Evolutionary conservation across 192 early-diverging fungal species (phyloP).

Genomic region (Pecoramyces ruminantium): DNA sequence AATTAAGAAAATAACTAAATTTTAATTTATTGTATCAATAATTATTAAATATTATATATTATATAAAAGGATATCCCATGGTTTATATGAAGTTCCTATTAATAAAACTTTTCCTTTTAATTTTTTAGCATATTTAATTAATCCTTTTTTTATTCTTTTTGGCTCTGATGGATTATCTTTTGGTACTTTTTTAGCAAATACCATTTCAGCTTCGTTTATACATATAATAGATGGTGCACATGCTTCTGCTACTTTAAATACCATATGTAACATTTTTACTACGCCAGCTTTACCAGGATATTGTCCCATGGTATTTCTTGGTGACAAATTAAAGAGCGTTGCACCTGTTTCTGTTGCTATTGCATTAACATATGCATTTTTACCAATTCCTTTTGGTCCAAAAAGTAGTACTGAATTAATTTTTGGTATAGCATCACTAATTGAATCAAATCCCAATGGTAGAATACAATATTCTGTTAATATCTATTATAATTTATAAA

Average conservation of each 20-base stretch:
- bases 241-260: slow-evolving; percentile 43
- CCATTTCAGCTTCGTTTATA: slow-evolving; percentile 37
- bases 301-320: slow-evolving; percentile 36
- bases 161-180: slow-evolving; percentile 44
- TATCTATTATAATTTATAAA: no score
- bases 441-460: slow-evolving; percentile 20
- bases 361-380: slow-evolving; percentile 33
- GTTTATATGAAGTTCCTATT: slow-evolving; percentile 28
- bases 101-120: slow-evolving; percentile 32
- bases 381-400: slow-evolving; percentile 32
- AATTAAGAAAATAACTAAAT: neutral
- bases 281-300: slow-evolving; percentile 34
- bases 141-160: slow-evolving; percentile 43
- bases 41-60: neutral
- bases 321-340: slow-evolving; percentile 31
- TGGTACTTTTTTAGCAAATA: slow-evolving; percentile 46
- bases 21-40: neutral
- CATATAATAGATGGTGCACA: slow-evolving; percentile 31
- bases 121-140: slow-evolving; percentile 29
- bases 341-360: slow-evolving; percentile 33
- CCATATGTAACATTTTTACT: slow-evolving; percentile 42
- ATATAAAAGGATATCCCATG: slow-evolving; percentile 21
- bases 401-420: slow-evolving; percentile 22
- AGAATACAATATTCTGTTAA: slow-evolving; percentile 34
- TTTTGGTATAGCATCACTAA: slow-evolving; percentile 12